Evolutionary conservation across 371 early-diverging fungal genomes (phyloP).

Genomic region (Mucor lusitanicus): DNA sequence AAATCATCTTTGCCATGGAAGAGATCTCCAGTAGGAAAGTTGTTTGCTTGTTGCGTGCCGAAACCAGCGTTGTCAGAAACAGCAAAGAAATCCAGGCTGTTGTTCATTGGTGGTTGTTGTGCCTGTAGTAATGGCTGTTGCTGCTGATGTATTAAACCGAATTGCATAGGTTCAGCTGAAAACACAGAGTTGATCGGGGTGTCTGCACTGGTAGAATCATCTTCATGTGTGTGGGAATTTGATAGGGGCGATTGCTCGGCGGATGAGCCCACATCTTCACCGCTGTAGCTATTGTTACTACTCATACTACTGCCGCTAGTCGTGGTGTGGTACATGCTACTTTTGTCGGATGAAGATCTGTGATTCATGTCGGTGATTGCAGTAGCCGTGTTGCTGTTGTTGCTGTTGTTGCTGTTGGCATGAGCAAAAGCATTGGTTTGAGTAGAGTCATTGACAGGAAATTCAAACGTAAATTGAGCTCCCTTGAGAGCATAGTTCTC

Average conservation of each 20-base stretch:
- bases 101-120: background rate
- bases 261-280: constrained; percentile 20
- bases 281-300: constrained; percentile 19
- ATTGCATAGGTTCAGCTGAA: constrained; percentile 17
- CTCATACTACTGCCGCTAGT: constrained; percentile 20
- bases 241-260: constrained; percentile 21
- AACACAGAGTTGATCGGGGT: constrained; percentile 6
- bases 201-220: constrained; percentile 20
- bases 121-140: background rate
- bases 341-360: background rate
- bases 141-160: constrained; percentile 12
- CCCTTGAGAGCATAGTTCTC: constrained; percentile 49
- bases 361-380: background rate
- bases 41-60: background rate
- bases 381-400: background rate
- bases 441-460: constrained; percentile 22
- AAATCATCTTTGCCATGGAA: constrained; percentile 41
- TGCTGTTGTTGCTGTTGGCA: background rate
- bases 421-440: background rate
- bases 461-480: constrained; percentile 48
- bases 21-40: constrained; percentile 11
- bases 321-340: background rate
- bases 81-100: constrained; percentile 8
- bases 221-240: constrained; percentile 18
- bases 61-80: background rate